Percentiles rank a stretch among this genome's conserved stretches.
Conservation (phyloP, 2,329 filamentous ascomycete species). For the Aspergillus unguis region DNA sequence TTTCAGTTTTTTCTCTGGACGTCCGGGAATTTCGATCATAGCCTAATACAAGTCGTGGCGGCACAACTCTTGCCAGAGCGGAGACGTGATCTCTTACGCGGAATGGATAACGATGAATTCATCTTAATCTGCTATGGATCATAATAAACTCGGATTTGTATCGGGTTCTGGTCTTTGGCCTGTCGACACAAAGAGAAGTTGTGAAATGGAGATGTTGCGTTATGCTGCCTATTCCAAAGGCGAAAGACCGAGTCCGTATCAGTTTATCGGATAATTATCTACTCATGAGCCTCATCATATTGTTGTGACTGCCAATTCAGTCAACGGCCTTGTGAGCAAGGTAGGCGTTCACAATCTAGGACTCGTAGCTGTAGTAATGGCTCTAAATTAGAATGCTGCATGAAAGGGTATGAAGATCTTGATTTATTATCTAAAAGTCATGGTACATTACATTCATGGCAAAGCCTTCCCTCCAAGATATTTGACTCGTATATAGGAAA, state of each 20-base stretch:
- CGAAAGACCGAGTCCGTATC: too few relatives aligned
- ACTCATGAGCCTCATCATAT: too few relatives aligned
- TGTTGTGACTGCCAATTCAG: neutral
- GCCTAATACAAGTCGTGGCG: neutral
- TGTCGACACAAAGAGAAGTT: too few relatives aligned
- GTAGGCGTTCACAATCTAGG: constrained; percentile 27
- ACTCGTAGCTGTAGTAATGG: constrained; percentile 25
- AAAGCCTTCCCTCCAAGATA: neutral
- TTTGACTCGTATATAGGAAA: constrained; percentile 1
- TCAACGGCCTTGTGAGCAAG: neutral
- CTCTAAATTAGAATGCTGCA: constrained; percentile 22
- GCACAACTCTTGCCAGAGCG: neutral
- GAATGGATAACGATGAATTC: neutral
- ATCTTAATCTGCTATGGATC: neutral
- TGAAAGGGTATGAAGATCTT: constrained; percentile 7
- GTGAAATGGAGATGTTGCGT: too few relatives aligned
- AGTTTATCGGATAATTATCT: neutral
- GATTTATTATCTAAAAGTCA: constrained; percentile 26
- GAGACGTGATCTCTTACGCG: neutral
- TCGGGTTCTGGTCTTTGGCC: too few relatives aligned
- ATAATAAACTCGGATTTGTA: neutral
- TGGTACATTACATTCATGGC: constrained; percentile 35
- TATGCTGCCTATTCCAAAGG: too few relatives aligned
- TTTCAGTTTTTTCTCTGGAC: neutral
- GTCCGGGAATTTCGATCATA: neutral